Evolutionary conservation across 331 rosid species (phyloP).

Genomic region (Malus hybrid): DNA sequence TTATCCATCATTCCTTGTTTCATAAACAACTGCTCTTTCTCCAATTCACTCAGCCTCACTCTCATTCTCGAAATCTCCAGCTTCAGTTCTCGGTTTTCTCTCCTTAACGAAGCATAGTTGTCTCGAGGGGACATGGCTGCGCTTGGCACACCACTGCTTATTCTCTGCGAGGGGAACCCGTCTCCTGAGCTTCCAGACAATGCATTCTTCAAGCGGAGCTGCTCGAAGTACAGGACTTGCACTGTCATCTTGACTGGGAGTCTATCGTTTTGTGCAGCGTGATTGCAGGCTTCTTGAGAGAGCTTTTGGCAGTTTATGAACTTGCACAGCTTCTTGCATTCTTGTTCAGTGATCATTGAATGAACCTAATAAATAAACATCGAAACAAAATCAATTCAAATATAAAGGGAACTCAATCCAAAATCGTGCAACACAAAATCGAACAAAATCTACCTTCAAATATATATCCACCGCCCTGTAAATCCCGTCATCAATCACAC

Average conservation of each 20-base stretch:
- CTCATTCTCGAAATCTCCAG: conserved; percentile 82
- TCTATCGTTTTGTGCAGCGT: conserved; percentile 76
- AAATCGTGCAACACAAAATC: too few species aligned
- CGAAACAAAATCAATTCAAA: background rate
- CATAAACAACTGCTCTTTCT: conserved; percentile 79
- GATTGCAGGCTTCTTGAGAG: conserved; percentile 89
- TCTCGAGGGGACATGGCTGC: conserved; percentile 91
- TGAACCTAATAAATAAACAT: conserved; percentile 41
- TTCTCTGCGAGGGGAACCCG: conserved; percentile 54
- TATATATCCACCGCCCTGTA: conserved; percentile 81
- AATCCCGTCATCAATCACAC: conserved; percentile 75
- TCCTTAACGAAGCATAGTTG: conserved; percentile 72
- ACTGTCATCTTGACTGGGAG: conserved; percentile 77
- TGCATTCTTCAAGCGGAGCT: conserved; percentile 65
- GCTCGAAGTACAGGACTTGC: conserved; percentile 77
- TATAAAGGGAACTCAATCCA: background rate
- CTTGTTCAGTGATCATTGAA: conserved; percentile 56
- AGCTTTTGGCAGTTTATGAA: conserved; percentile 76
- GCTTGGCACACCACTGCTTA: conserved; percentile 75
- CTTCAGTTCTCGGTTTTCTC: conserved; percentile 85
- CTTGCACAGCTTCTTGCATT: conserved; percentile 72
- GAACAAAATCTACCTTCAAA: conserved; percentile 50
- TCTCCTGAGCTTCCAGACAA: conserved; percentile 62
- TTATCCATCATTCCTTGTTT: conserved; percentile 77
- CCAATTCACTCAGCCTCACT: conserved; percentile 85